A percentile compares a stretch with the other conserved stretches of the same genome.
Evolutionary conservation across 2,329 filamentous ascomycete species (phyloP).

Genomic region (Sporothrix variecibatus): DNA sequence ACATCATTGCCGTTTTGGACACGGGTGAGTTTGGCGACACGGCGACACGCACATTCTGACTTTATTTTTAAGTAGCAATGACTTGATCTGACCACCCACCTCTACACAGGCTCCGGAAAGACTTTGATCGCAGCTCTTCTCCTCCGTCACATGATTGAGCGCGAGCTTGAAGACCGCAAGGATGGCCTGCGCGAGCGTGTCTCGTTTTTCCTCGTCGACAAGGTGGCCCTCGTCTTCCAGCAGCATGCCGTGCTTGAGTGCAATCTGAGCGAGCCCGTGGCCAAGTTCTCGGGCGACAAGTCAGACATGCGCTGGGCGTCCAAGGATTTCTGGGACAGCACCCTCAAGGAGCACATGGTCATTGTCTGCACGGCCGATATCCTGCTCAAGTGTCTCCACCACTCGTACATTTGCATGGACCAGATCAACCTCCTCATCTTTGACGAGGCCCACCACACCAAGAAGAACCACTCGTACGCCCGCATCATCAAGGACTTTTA

Average conservation of each 20-base stretch:
- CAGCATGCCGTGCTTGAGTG: slow-evolving; percentile 79
- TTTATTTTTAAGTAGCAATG: background rate
- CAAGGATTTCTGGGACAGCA: slow-evolving; percentile 53
- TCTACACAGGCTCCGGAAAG: slow-evolving; percentile 79
- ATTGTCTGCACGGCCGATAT: slow-evolving; percentile 93
- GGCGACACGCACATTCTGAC: background rate
- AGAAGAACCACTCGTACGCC: slow-evolving; percentile 90
- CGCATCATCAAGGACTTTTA: slow-evolving; percentile 90
- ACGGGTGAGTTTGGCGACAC: slow-evolving; percentile 58
- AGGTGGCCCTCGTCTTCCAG: slow-evolving; percentile 86
- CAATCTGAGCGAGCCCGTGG: slow-evolving; percentile 77
- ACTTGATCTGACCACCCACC: background rate
- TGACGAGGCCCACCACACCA: slow-evolving; percentile 94
- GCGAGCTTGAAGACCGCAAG: slow-evolving; percentile 72
- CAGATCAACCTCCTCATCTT: slow-evolving; percentile 90
- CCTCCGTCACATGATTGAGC: slow-evolving; percentile 71
- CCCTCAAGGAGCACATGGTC: slow-evolving; percentile 68
- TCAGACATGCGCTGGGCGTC: slow-evolving; percentile 42
- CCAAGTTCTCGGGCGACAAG: slow-evolving; percentile 74
- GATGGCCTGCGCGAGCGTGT: slow-evolving; percentile 62
- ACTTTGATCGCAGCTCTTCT: slow-evolving; percentile 92
- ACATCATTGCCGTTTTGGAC: slow-evolving; percentile 89
- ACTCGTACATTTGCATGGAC: slow-evolving; percentile 76
- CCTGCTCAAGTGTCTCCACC: slow-evolving; percentile 73
- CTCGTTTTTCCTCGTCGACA: slow-evolving; percentile 88